Evolutionary conservation across 371 early-diverging fungal genomes (phyloP), one percentile per base, ranked within the genome.

Genomic region (Rhizopus arrhizus): DNA sequence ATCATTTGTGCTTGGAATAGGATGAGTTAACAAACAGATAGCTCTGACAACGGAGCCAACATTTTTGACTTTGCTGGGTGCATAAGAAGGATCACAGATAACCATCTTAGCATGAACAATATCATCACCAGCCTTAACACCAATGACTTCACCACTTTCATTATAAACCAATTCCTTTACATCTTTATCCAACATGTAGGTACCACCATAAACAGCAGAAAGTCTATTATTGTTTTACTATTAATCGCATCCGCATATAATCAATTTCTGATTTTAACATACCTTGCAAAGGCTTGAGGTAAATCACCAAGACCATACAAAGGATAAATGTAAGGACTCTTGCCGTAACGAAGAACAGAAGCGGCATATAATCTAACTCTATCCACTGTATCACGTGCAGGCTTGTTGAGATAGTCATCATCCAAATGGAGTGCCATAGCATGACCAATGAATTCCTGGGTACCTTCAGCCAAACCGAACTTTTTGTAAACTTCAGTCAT

Each of bases 251-350:
- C 40, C 5, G 11, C 40, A 56, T 62, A 45, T 48, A 38, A 35
- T 28, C 5, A 34, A 15, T 52, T 66, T 28, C 49, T 6, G 50
- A 28, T 48, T 10, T 48, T 33, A n/a, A 54, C 79, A 62, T 85
- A 92, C 89, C 99, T 85, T 35, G 99, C 97, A 84, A 99, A 99
- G 9, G 96, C 95, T 84, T 99, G 99, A 46, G 99, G 99, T 45
- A 99, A 85, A 73, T 99, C 99, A 62, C 99, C 99, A 55, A 99
- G 84, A 54, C 99, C 99, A 70, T 98, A 99, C 59, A 96, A 80
- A 60, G 99, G 99, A 80, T 99, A 99, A 71, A 99, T 93, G 80
- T 98, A 99, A n/a, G 99, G 99, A 61, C 92, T 92, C 84, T 94
- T 93, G 62, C 99, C 97, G 70, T 94, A 95, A 50, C 43, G 43